Base-by-base conservation (phyloP, 768 basidiomycete species). In the Macrolepiota dolichaula region DNA sequence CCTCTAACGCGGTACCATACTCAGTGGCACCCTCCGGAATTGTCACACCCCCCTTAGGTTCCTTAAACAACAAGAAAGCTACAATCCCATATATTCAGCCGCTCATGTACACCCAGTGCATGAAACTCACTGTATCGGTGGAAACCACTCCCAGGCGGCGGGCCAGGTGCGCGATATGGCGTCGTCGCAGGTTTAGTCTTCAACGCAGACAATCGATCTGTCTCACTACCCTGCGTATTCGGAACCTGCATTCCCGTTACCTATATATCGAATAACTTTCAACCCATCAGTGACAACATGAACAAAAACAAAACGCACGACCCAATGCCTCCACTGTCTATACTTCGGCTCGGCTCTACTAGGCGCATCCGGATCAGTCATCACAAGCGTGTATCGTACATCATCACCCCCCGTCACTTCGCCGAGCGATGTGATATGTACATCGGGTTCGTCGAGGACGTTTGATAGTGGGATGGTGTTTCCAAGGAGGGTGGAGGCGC, bases 61-160 rank as follows among this genome's bases (percentile, higher is more conserved):
- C 87, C 64, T 84, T 76, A 66, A 84, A 88, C 9, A 88, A 74
- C 7, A 88, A 70, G 69, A 88, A 84, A 12, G 78, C 87, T 76
- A 50, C 29, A 52, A 1, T n/a, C 29, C 13, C 38, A 40, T 17
- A 40, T 40, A 40, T 12, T 40, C 38, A 40, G 38, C 38, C 38
- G 13, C 13, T 11, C 17, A 17, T 12, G 17, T 3, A 3, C 13
- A 40, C 13, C 38, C 10, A 10, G 2, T 12, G 38, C 13, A 2
- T 11, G 38, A 17, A 12, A 40, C 38, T 40, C 17, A 40, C 38
- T 40, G 17, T 40, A 40, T 11, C 38, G 38, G 12, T 17, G 38
- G 17, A 10, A 17, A 40, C 38, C 38, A 40, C 79, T 80, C 6
- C 79, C 81, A 1, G 77, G 77, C 7, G 80, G 79, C 6, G 86